phyloP scores from a whole-genome alignment of 2,329 filamentous ascomycete genomes.

The Diaporthe sp. region DNA sequence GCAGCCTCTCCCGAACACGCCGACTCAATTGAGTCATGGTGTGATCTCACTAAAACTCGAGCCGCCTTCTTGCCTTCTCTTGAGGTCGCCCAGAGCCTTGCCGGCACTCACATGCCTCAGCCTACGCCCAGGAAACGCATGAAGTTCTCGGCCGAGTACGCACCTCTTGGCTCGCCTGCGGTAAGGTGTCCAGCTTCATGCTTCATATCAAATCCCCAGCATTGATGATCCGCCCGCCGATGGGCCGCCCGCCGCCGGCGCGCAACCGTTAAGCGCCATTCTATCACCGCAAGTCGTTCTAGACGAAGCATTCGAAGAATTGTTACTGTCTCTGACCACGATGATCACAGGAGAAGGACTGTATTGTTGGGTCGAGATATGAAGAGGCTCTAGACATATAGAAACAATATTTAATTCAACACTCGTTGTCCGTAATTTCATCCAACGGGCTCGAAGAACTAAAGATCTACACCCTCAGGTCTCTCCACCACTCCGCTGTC shows the following conservation, averaged over 20 bases:
- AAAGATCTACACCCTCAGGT: not conserved
- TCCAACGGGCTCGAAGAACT: too few relatives aligned
- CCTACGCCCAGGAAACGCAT: conserved; percentile 15
- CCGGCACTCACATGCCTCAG: conserved; percentile 6
- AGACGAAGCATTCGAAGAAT: not conserved
- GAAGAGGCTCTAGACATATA: not conserved
- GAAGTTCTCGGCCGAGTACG: conserved; percentile 23
- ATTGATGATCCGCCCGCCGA: conserved; percentile 12
- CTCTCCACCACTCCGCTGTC: not conserved
- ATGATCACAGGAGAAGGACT: not conserved
- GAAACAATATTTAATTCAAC: not conserved
- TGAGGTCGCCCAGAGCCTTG: not conserved
- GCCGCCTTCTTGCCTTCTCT: not conserved
- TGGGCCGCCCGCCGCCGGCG: conserved; percentile 24
- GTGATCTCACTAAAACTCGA: not conserved
- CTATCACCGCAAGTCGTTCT: not conserved
- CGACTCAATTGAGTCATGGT: not conserved
- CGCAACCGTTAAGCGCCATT: not conserved
- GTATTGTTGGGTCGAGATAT: not conserved
- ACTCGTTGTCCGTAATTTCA: not conserved
- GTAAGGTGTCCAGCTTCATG: conserved; percentile 26
- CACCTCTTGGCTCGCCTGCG: conserved; percentile 12
- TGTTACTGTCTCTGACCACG: not conserved
- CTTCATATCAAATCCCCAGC: conserved; percentile 4
- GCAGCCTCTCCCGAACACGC: not conserved